Conservation (phyloP, 2,329 filamentous ascomycete species). For the Sordariomycetes sp. region DNA sequence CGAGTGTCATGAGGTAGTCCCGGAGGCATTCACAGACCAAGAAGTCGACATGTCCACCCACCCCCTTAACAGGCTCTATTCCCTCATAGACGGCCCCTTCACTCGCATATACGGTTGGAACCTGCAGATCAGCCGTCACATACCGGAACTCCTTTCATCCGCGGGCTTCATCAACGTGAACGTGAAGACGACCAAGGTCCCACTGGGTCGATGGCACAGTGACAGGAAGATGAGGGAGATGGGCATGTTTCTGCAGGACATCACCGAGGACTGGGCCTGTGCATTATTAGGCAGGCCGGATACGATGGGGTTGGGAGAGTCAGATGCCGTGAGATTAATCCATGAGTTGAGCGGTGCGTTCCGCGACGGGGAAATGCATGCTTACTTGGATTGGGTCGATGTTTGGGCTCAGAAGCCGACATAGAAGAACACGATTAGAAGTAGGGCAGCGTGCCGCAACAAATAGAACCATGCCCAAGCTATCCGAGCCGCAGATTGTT, state of each 20-base stretch:
- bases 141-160: conserved; percentile 17
- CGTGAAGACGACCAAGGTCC: conserved; percentile 15
- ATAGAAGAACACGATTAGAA: conserved; percentile 6
- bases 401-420: conserved; percentile 28
- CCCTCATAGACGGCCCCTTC: conserved; percentile 20
- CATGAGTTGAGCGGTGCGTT: conserved; percentile 20
- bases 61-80: conserved; percentile 21
- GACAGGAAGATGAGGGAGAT: conserved; percentile 23
- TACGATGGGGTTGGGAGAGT: conserved; percentile 19
- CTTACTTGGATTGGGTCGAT: conserved; percentile 23
- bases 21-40: conserved; percentile 8
- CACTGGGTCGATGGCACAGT: conserved; percentile 27
- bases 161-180: conserved; percentile 24
- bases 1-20: conserved; percentile 16
- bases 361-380: conserved; percentile 21
- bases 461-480: no score
- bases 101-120: conserved; percentile 23
- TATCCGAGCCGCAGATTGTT: no score
- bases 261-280: conserved; percentile 22
- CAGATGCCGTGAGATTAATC: conserved; percentile 21
- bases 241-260: conserved; percentile 25
- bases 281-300: conserved; percentile 23
- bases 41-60: conserved; percentile 10
- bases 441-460: no score
- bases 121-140: conserved; percentile 15